Evolutionary conservation across 1,139 yeast species (phyloP).

Genomic region (Yamadazyma spencermartinsiae): DNA sequence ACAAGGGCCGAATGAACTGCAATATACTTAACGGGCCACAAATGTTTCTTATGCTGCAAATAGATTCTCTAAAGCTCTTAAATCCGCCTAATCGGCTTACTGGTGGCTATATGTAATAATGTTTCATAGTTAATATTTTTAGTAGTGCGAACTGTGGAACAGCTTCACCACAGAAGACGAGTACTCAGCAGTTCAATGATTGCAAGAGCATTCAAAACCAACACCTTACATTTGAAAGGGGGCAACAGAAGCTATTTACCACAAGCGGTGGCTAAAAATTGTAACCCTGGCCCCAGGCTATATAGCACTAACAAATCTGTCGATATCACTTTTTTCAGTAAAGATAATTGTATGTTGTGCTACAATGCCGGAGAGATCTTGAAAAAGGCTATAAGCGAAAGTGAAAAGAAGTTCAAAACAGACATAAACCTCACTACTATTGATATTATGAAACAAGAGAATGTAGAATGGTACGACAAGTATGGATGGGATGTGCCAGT

Average conservation of each 20-base stretch:
- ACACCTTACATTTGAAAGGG: too few species aligned
- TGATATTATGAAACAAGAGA: constrained; percentile 69
- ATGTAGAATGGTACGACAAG: constrained; percentile 73
- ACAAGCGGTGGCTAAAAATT: not conserved
- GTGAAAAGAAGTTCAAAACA: constrained; percentile 12
- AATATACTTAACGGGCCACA: too few species aligned
- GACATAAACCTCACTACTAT: constrained; percentile 44
- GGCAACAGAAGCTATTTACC: not conserved
- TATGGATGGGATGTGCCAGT: constrained; percentile 94
- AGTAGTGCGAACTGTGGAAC: too few species aligned
- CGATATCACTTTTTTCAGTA: constrained; percentile 67
- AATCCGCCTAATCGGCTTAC: too few species aligned
- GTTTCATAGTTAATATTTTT: too few species aligned
- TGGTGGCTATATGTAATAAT: too few species aligned
- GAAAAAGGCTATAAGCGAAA: constrained; percentile 36
- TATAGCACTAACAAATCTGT: not conserved
- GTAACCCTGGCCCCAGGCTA: not conserved
- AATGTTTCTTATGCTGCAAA: too few species aligned
- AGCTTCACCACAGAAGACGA: too few species aligned
- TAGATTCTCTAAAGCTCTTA: too few species aligned
- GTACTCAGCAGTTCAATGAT: too few species aligned
- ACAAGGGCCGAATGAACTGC: too few species aligned
- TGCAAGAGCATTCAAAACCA: not conserved
- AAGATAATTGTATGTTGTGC: constrained; percentile 78
- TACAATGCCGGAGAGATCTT: constrained; percentile 64